Evolutionary conservation across 176 grass and related monocot species (phyloP), one percentile per base, ranked within the genome.

Genomic region (Saccharum spontaneum): DNA sequence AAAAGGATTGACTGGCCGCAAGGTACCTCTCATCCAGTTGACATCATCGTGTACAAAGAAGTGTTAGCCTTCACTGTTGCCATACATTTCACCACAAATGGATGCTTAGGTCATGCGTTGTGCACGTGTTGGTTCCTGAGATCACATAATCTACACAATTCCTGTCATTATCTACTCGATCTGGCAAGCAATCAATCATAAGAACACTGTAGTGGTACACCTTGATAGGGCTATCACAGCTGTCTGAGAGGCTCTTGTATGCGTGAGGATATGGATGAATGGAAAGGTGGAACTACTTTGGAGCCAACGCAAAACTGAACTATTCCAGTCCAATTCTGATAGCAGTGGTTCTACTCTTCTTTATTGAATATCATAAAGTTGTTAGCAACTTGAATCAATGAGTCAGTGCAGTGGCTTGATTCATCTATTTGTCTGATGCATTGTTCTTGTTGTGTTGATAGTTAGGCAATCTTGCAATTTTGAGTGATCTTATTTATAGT

Each of bases 161-260:
- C 16, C 52, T 31, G 37, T 85, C 75, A 5, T 23, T 74, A 30
- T 89, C 87, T 59, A 10, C 60, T 80, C 65, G 82, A 89, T 89
- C 48, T 28, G 36, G 69, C 41, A 43, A 20, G 36, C 50, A 43
- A 26, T 75, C 60, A 61, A 59, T 73, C 82, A 31, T 71, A 50
- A 43, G 45, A 49, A 48, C 76, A 73, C 67, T 12, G 48, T 3
- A 2, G 8, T n/a, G 24, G 37, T 60, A 69, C n/a, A 70, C 8
- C 22, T 80, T 22, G 48, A 60, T 70, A 33, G 79, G 30, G 43
- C 18, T 79, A 60, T 60, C 57, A 40, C 75, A 83, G 67, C 38
- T 72, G 50, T 74, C 57, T 2, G 30, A n/a, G n/a, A 36, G 67
- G 44, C 57, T 68, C 45, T 75, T 66, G 44, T 46, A 31, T 81